Evolutionary conservation across 768 basidiomycete genomes (phyloP), one percentile per base, ranked within the genome.

Genomic region (Auricularia sp.): DNA sequence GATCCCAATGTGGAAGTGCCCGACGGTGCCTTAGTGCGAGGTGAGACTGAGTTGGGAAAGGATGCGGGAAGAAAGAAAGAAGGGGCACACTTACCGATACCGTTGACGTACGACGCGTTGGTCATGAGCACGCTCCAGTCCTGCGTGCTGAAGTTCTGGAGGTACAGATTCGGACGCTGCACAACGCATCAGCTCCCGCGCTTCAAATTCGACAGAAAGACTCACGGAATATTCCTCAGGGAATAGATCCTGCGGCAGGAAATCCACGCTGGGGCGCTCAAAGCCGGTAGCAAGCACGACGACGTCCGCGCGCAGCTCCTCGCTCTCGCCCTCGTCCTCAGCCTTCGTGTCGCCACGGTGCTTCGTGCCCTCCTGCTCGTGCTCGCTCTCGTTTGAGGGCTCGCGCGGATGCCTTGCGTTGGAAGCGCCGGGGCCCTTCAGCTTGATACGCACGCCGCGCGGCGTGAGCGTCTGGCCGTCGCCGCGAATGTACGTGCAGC

Each of bases 281-380:
- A 80, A 84, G 3, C 83, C 83, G 1, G 83, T 85, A 1, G 83
- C 83, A 24, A 84, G 71, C 3, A 84, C 78, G 37, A 83, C 73
- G 1, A 83, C 74, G 65, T 84, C 82, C 0, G 78, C 83, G 1
- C 73, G 65, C 63, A 81, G 68, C 71, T 77, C 72, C 63, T 73
- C 71, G 13, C 8, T 42, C 63, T 68, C 62, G 56, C 76, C 75
- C 18, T 71, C 54, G 63, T 78, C 75, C 14, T 75, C 75, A 0
- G 76, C 71, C 67, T 76, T 70, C 13, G 70, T 72, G 7, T 71
- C 72, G 21, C 76, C 71, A 36, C 72, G 69, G 11, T 82, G 76
- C 21, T 77, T 63, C 74, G 77, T 42, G 1, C 39, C 39, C 39
- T 42, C 39, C 39, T 29, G 29, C 29, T 29, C 29, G 29, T 29